These are phyloP conservation scores for Eucalyptus erythrocorys DNA, from an alignment of 345 rosid species.

Conservation along the genomic window DNA sequence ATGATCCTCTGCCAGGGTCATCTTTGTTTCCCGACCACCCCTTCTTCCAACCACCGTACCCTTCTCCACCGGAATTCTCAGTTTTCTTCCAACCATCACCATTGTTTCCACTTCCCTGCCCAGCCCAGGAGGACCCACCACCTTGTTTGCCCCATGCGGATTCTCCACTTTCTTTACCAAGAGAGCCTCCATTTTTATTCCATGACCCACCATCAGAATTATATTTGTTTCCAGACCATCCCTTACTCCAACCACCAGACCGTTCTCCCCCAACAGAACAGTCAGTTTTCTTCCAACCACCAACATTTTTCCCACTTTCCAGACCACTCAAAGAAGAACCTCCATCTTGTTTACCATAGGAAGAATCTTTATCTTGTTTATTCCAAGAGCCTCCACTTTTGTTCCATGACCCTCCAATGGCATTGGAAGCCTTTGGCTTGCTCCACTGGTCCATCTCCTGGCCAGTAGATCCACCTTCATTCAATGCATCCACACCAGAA, in stretches of 20 bases:
- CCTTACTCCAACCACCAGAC: conserved; percentile 20
- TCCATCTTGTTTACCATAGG: background rate
- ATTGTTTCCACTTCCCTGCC: background rate
- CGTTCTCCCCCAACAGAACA: background rate
- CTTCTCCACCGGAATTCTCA: conserved; percentile 4
- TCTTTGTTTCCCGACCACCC: background rate
- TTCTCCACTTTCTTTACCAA: background rate
- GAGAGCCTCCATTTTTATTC: conserved; percentile 6
- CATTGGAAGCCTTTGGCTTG: background rate
- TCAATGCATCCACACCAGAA: background rate
- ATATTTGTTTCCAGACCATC: background rate
- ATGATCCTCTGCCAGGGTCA: background rate
- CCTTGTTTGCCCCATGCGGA: background rate
- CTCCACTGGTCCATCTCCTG: background rate
- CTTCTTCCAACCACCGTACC: background rate
- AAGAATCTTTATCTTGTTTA: background rate
- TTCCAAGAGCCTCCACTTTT: background rate
- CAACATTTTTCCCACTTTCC: background rate
- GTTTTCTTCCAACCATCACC: conserved; percentile 1
- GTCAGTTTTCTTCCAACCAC: background rate
- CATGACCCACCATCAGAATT: conserved; percentile 17
- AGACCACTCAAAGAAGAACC: background rate
- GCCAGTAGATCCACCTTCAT: background rate
- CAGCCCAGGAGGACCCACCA: background rate
- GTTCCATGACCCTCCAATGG: background rate